Evolutionary conservation across 768 basidiomycete genomes (phyloP).

Genomic region (Trametes elegans): DNA sequence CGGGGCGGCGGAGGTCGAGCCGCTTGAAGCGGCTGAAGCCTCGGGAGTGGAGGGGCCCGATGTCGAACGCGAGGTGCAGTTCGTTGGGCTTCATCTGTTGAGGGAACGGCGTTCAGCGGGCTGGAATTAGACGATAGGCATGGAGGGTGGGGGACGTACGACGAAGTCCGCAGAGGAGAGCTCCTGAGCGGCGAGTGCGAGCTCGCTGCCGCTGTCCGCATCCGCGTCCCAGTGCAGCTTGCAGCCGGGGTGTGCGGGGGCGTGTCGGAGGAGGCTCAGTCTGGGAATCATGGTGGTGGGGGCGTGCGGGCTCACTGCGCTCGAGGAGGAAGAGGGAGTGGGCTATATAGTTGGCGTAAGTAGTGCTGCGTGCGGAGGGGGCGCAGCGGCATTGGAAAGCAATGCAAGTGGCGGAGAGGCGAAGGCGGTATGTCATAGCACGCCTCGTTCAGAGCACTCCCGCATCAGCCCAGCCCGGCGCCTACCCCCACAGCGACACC

Average conservation of each 20-base stretch:
- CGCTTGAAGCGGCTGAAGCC: slow-evolving; percentile 13
- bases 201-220: not conserved
- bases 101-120: not conserved
- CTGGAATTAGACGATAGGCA: too few relatives aligned
- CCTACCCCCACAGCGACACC: not conserved
- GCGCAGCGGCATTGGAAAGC: not conserved
- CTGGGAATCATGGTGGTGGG: not conserved
- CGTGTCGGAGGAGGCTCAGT: slow-evolving; percentile 1
- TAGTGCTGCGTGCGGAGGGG: not conserved
- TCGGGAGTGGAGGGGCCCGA: slow-evolving; percentile 9
- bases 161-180: slow-evolving; percentile 9
- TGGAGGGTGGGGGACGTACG: not conserved
- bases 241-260: slow-evolving; percentile 3
- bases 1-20: not conserved
- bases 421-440: slow-evolving; percentile 1
- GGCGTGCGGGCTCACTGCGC: not conserved
- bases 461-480: not conserved
- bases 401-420: slow-evolving; percentile 6
- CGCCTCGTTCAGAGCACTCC: not conserved
- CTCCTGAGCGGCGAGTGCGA: slow-evolving; percentile 1
- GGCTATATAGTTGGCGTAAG: not conserved
- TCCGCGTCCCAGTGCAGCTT: slow-evolving; percentile 4
- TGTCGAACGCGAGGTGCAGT: slow-evolving; percentile 19
- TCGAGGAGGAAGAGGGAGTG: not conserved
- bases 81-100: slow-evolving; percentile 18